phyloP scores from a whole-genome alignment of 2,329 filamentous ascomycete genomes.

The Colletotrichum gigasporum region DNA sequence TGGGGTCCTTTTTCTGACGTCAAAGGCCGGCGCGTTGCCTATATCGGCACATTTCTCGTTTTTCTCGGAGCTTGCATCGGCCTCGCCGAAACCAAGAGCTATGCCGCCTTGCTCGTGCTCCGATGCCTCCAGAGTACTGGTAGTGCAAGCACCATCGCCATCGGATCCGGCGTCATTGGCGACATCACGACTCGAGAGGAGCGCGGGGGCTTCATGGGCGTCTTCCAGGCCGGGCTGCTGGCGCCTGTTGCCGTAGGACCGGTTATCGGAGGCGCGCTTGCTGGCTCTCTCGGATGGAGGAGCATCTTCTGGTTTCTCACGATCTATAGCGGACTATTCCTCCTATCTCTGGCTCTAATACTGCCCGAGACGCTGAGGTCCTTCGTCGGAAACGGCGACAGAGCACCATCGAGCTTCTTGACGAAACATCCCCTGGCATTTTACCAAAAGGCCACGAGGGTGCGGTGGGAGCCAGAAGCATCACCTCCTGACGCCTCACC shows the following conservation, averaged over 20 bases:
- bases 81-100: constrained; percentile 54
- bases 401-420: constrained; percentile 32
- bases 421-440: constrained; percentile 41
- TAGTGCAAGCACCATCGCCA: constrained; percentile 63
- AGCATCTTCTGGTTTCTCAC: constrained; percentile 65
- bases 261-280: constrained; percentile 61
- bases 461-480: constrained; percentile 26
- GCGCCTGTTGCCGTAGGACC: constrained; percentile 54
- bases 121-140: constrained; percentile 63
- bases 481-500: no score
- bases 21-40: constrained; percentile 57
- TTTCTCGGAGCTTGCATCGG: constrained; percentile 58
- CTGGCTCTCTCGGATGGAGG: constrained; percentile 60
- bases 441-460: constrained; percentile 44
- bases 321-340: constrained; percentile 49
- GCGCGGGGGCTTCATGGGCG: constrained; percentile 63
- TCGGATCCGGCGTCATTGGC: constrained; percentile 62
- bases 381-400: constrained; percentile 53
- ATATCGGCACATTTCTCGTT: constrained; percentile 55
- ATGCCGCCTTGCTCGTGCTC: constrained; percentile 56
- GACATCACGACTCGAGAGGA: constrained; percentile 67
- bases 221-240: constrained; percentile 46
- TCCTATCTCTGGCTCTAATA: constrained; percentile 50
- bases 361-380: constrained; percentile 56
- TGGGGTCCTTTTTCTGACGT: constrained; percentile 59